A percentile compares a stretch with the other conserved stretches of the same genome.
Evolutionary conservation across 2,329 filamentous ascomycete species (phyloP).

Genomic region (Thielaviopsis ethacetica): DNA sequence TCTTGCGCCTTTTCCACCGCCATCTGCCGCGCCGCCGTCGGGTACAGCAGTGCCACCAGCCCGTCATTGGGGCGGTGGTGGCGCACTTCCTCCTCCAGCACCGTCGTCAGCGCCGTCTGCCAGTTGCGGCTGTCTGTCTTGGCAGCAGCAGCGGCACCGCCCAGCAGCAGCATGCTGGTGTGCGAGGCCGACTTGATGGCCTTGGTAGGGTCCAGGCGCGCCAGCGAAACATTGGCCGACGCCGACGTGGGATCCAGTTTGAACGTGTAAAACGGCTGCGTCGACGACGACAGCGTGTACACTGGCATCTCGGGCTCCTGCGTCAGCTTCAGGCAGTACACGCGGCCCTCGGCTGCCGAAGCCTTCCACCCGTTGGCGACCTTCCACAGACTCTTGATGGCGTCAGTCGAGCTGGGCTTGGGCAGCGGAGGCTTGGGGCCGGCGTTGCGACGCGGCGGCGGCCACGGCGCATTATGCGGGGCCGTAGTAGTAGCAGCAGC

Average conservation of each 20-base stretch:
- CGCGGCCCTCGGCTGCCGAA: conserved; percentile 38
- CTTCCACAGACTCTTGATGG: conserved; percentile 51
- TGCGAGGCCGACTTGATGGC: conserved; percentile 30
- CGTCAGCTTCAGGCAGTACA: conserved; percentile 41
- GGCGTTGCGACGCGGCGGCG: conserved; percentile 19
- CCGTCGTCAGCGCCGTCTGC: conserved; percentile 41
- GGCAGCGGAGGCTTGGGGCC: conserved; percentile 29
- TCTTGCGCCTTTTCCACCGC: conserved; percentile 37
- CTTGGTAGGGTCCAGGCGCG: conserved; percentile 43
- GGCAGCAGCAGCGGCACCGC: conserved; percentile 14
- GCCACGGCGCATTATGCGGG: conserved; percentile 13
- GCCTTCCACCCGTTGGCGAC: conserved; percentile 55
- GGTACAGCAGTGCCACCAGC: conserved; percentile 52
- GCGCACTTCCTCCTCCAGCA: conserved; percentile 38
- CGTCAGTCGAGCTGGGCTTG: conserved; percentile 38
- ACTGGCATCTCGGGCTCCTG: conserved; percentile 44
- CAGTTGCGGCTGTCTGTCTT: conserved; percentile 29
- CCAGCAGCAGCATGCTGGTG: conserved; percentile 16
- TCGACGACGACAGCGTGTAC: conserved; percentile 45
- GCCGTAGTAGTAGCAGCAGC: not conserved
- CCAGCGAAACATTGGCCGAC: conserved; percentile 43
- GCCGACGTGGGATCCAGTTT: conserved; percentile 46
- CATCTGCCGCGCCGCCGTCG: conserved; percentile 44
- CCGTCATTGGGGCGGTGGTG: conserved; percentile 41
- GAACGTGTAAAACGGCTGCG: conserved; percentile 51